Evolutionary conservation across 2,329 filamentous ascomycete species (phyloP), one percentile per base, ranked within the genome.

Genomic region (Trichocomaceae sp.): DNA sequence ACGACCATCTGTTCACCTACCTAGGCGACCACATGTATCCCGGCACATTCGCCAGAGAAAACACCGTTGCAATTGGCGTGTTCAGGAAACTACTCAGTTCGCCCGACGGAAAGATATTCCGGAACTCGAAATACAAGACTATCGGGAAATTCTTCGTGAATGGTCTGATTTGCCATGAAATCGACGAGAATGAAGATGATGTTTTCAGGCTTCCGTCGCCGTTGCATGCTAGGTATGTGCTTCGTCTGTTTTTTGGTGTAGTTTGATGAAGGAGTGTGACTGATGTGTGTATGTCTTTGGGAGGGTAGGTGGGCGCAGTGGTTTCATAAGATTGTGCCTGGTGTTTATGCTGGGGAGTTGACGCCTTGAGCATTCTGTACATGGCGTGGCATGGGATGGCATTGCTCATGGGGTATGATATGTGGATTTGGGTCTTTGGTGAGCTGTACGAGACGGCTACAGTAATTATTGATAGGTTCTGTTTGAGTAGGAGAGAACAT

Each of bases 301-400:
- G n/a, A 17, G 44, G 3, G 17, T 20, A 56, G 54, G 48, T 56
- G 54, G 49, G 54, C 54, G 0, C 35, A 42, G 22, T 52, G 49
- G 54, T 45, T 52, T 42, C 54, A 56, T 13, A 23, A 47, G 9
- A 56, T 56, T 2, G 48, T 44, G 22, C 33, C 47, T 2, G 33
- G 19, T n/a, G 42, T 55, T 17, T 55, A 51, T 29, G 47, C 29
- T 8, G 54, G 54, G 3, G 54, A 55, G 23, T n/a, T 51, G 33
- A 51, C 48, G 1, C 54, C 54, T 37, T 52, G 46, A 29, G n/a
- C 31, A 37, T 7, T 26, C 3, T 26, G 23, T 4, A 26, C 23
- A 13, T 5, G 37, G 20, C 8, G n/a, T 44, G 17, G 9, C 41
- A 17, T 26, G 23, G 23, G 4, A 4, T 26, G n/a, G n/a, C n/a